Evolutionary conservation across 331 rosid genomes (phyloP).

Genomic region (Quercus phellos): DNA sequence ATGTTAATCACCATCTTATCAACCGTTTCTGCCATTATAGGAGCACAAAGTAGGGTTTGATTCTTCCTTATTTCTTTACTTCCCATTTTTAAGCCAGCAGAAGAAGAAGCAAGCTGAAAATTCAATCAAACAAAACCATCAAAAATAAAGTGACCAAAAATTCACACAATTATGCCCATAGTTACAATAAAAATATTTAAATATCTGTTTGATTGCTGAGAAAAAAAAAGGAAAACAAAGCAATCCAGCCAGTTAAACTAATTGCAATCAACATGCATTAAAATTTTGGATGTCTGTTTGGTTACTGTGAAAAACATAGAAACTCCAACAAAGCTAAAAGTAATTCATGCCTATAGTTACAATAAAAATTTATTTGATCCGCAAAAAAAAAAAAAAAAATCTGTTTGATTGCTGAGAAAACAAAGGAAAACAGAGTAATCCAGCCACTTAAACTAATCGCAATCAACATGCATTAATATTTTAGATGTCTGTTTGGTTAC

Average conservation of each 20-base stretch:
- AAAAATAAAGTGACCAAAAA: background rate
- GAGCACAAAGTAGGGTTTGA: slow-evolving; percentile 60
- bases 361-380: background rate
- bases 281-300: too few relatives aligned
- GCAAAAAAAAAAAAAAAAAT: background rate
- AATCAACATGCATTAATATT: background rate
- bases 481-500: background rate
- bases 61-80: slow-evolving; percentile 33
- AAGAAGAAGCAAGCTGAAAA: slow-evolving; percentile 40
- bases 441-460: background rate
- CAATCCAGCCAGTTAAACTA: background rate
- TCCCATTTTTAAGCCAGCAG: slow-evolving; percentile 19
- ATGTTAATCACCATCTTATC: slow-evolving; percentile 48
- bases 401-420: background rate
- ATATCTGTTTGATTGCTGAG: background rate
- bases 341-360: background rate
- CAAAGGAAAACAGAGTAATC: background rate
- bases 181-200: background rate
- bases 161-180: background rate
- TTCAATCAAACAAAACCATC: background rate
- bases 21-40: slow-evolving; percentile 56
- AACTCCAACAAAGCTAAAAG: too few relatives aligned
- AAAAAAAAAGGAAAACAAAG: background rate
- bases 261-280: background rate
- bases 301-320: too few relatives aligned